Evolutionary conservation across 2,329 filamentous ascomycete genomes (phyloP).

Genomic region (Fusarium newnesense): DNA sequence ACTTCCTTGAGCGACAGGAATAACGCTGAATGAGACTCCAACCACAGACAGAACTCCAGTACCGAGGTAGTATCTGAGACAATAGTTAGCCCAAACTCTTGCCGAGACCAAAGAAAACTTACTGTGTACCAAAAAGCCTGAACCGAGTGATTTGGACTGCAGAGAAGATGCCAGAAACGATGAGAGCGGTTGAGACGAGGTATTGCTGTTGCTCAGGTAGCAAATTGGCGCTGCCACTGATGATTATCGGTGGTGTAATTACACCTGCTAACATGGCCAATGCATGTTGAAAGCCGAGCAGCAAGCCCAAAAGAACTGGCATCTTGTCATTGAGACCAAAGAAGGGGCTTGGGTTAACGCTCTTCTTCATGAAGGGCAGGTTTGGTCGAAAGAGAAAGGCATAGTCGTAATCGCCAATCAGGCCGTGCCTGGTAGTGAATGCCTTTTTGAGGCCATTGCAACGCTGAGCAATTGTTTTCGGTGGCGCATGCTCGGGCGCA

Average conservation of each 20-base stretch:
- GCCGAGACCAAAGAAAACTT: conserved; percentile 28
- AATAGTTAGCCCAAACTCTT: background rate
- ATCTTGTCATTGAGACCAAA: conserved; percentile 85
- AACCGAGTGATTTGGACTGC: conserved; percentile 82
- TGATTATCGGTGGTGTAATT: conserved; percentile 82
- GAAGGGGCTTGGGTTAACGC: conserved; percentile 70
- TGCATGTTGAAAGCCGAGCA: conserved; percentile 83
- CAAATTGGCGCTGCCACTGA: conserved; percentile 74
- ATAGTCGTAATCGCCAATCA: conserved; percentile 91
- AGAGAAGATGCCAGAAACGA: conserved; percentile 81
- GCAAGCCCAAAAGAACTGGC: conserved; percentile 77
- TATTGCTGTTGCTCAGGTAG: conserved; percentile 72
- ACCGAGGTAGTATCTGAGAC: conserved; percentile 75
- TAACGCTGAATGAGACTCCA: conserved; percentile 60
- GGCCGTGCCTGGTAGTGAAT: conserved; percentile 72
- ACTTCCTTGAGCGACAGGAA: conserved; percentile 66
- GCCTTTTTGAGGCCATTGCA: conserved; percentile 48
- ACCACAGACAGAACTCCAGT: conserved; percentile 85
- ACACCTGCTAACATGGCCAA: conserved; percentile 80
- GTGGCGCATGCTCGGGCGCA: conserved; percentile 51
- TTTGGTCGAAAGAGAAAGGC: conserved; percentile 85
- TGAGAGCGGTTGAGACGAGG: conserved; percentile 80
- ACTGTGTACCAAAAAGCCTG: conserved; percentile 74
- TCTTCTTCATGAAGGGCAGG: conserved; percentile 80
- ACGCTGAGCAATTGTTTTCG: conserved; percentile 45